Base-by-base conservation (phyloP, 2,329 filamentous ascomycete genomes). In the Periglandula ipomoeae region DNA sequence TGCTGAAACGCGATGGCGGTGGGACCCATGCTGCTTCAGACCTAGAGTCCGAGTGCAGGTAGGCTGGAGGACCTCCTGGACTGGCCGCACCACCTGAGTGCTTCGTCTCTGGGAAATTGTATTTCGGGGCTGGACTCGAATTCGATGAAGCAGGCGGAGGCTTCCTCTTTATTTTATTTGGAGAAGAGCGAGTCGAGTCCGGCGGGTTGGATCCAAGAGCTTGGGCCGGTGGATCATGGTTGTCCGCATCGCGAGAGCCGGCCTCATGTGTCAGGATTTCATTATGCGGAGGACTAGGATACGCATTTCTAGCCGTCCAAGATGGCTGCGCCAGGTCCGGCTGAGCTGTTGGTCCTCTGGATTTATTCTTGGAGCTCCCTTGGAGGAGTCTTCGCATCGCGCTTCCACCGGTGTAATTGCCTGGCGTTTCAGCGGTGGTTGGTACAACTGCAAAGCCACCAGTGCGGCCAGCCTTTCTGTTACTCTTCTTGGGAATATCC, bases 1-100 rank as follows among this genome's bases (percentile, higher is more conserved):
- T 69, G 63, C 81, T 85, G 62, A 84, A 85, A 41, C 78, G 76
- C 44, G 80, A 84, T 2, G 69, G 63, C 5, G 78, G 78, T 49
- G 78, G 74, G 11, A 68, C 64, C 69, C 72, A 74, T 34, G 73
- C 50, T 50, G 62, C 58, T 11, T 68, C 59, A 19, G 63, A 8
- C 22, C 32, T 24, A 10, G 46, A 44, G 24, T 42, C 52, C 22
- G 42, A 38, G 38, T 61, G 50, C 34, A 44, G 58, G 55, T 15
- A 15, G 22, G 5, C 49, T 49, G 30, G 53, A 10, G 27, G 11
- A 24, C 37, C 20, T 19, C 34, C 24, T 13, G 43, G 41, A 52
- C 49, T 55, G 38, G 52, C 48, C 20, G 54, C 53, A n/a, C 59
- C 54, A n/a, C 64, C 61, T 51, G 51, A 34, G 17, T 47, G 34